Evolutionary conservation across 768 basidiomycete species (phyloP), one percentile per base, ranked within the genome.

Genomic region (Boletus tylopilopsis): DNA sequence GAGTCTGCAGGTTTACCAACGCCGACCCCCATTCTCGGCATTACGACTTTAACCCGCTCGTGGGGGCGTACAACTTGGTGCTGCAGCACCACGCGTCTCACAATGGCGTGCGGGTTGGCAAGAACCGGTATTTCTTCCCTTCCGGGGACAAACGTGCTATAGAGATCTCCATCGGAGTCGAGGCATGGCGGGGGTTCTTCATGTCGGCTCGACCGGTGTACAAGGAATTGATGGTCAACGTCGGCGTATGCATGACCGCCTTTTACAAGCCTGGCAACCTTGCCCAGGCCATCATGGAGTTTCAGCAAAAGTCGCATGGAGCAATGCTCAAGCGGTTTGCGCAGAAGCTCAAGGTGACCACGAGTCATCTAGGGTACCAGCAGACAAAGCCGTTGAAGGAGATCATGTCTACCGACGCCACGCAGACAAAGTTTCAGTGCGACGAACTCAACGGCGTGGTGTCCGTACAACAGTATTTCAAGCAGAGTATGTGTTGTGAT

Each of bases 391-490:
- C 77, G 5, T 57, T 82, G 23, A 71, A 67, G 47, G 64, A 55
- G 23, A 70, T 79, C 29, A 63, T 62, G 16, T 49, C 58, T 7
- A 69, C 61, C 10, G 76, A 71, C 21, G 73, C 87, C 0, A 68
- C 61, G 12, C 66, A 72, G 18, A 68, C 81, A 45, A 71, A 45
- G 12, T 92, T 92, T 62, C 63, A 75, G 3, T 79, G 77, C 42
- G 73, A 74, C 1, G 86, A 90, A 54, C 70, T 74, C 30, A 80
- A 79, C 0, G 77, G 49, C 27, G 47, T 42, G 35, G 70, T 87
- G 11, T 76, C 80, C 0, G 82, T 91, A 3, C 78, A 82, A 53
- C 60, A 80, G 2, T 90, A 81, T 58, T 90, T 89, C 63, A 58
- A 67, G 32, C 70, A 57, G 55, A 85, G 88, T 90, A 60, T 49